Evolutionary conservation across 371 early-diverging fungal genomes (phyloP), one percentile per base, ranked within the genome.

Genomic region (Mortierella sp.): DNA sequence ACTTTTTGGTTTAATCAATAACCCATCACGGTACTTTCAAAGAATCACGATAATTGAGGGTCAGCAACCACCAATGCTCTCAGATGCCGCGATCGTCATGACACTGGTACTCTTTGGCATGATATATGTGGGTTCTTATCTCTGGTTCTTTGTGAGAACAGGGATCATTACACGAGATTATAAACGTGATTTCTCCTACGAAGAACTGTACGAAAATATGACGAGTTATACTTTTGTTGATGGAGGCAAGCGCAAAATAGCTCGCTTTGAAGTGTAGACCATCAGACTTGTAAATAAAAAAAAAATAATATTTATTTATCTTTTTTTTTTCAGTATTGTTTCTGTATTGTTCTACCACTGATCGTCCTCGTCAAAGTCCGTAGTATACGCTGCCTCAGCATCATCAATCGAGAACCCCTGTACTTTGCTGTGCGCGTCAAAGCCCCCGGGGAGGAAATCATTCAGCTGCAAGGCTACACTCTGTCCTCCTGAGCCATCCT

Each of bases 401-500:
- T 34, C 57, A 31, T 45, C 45, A n/a, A 45, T 45, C 6, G 15
- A 19, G 45, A 53, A 53, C 8, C 26, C 53, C 7, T 53, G 53
- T 12, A 53, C 15, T 7, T 53, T 23, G 28, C 53, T 55, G 37
- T 43, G 17, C 8, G 32, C 59, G 54, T 63, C n/a, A 2, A 55
- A 15, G n/a, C 67, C 68, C 15, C 75, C 75, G 2, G 80, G 80
- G 19, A 70, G 3, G 56, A 80, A 80, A 10, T 80, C 81, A 10
- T 49, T 47, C 37, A 80, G 51, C 61, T 57, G 51, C 37, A 80
- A 34, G 1, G 72, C 81, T 31, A 68, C 12, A 37, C 75, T 71
- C 65, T 80, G 75, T 37, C 81, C 81, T 15, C 81, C 81, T 0
- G 81, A 80, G 10, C 68, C 75, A 12, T 70, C 68, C 64, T 75